These are phyloP conservation scores for Leishmania mexicana DNA, from an alignment of 208 protist species.

Conservation along the genomic window DNA sequence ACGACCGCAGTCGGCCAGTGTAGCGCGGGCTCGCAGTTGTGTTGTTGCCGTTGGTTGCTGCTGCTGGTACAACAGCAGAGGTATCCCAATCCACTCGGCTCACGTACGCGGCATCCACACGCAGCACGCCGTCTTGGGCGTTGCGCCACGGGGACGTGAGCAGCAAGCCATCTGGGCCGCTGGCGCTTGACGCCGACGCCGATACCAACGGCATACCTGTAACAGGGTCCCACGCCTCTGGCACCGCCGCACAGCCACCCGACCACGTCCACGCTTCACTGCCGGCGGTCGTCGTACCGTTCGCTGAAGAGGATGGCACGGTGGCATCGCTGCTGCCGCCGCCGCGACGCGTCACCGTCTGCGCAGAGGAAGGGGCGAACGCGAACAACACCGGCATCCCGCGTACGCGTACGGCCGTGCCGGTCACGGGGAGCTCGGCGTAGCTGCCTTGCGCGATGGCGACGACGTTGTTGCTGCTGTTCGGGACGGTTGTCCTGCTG, in stretches of 20 bases:
- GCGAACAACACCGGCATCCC: slow-evolving; percentile 45
- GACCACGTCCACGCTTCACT: slow-evolving; percentile 22
- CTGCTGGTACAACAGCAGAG: too few relatives aligned
- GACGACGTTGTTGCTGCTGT: slow-evolving; percentile 13
- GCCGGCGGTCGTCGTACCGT: too few relatives aligned
- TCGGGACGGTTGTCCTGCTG: slow-evolving; percentile 2
- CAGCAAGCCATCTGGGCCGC: slow-evolving; percentile 14
- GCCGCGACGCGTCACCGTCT: slow-evolving; percentile 2
- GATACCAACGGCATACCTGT: slow-evolving; percentile 22
- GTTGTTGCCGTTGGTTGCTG: too few relatives aligned
- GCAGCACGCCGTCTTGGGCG: slow-evolving; percentile 29
- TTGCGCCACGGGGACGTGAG: slow-evolving; percentile 34
- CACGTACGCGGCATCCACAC: slow-evolving; percentile 42
- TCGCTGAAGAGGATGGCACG: too few relatives aligned
- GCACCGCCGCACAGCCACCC: slow-evolving; percentile 27
- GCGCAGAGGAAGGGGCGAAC: slow-evolving; percentile 30
- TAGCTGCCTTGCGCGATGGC: slow-evolving; percentile 52
- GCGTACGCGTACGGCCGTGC: slow-evolving; percentile 47
- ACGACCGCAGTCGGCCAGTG: slow-evolving; percentile 1
- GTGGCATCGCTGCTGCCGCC: background rate
- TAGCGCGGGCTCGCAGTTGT: background rate
- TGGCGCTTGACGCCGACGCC: background rate
- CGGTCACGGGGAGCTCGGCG: slow-evolving; percentile 40
- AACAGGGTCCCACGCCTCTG: slow-evolving; percentile 25
- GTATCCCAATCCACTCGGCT: slow-evolving; percentile 22